These are phyloP conservation scores for Paramecium biaurelia DNA, from an alignment of 73 alveolate genomes.

Conservation along the genomic window DNA sequence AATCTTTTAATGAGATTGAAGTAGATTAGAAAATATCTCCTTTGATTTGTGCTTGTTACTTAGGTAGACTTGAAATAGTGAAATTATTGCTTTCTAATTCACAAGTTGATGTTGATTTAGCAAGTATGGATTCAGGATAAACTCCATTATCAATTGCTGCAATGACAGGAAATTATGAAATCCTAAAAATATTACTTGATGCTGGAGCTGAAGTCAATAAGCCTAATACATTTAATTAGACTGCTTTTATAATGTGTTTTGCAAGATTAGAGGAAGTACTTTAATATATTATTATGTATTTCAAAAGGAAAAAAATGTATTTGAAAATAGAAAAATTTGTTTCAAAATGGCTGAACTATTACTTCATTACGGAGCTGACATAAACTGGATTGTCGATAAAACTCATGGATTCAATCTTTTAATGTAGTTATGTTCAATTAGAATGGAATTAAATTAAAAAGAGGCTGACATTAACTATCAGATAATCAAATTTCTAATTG, in stretches of 20 bases:
- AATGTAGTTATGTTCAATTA: slow-evolving; percentile 74
- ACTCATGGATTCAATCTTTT: slow-evolving; percentile 77
- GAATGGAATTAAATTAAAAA: slow-evolving; percentile 62
- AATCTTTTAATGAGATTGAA: slow-evolving; percentile 72
- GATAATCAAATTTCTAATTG: slow-evolving; percentile 69
- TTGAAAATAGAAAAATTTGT: slow-evolving; percentile 82
- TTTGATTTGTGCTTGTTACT: slow-evolving; percentile 73
- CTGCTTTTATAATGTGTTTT: slow-evolving; percentile 75
- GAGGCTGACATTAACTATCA: slow-evolving; percentile 71
- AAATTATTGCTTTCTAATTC: slow-evolving; percentile 73
- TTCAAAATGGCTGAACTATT: slow-evolving; percentile 79
- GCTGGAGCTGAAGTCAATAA: slow-evolving; percentile 81
- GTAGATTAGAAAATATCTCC: slow-evolving; percentile 80
- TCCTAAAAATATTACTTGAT: slow-evolving; percentile 69
- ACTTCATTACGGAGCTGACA: slow-evolving; percentile 80
- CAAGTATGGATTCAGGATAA: slow-evolving; percentile 73
- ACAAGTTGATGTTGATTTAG: slow-evolving; percentile 73
- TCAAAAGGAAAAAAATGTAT: slow-evolving; percentile 66
- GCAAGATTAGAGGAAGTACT: slow-evolving; percentile 74
- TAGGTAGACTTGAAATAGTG: slow-evolving; percentile 73
- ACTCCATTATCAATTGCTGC: slow-evolving; percentile 80
- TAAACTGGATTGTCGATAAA: slow-evolving; percentile 67
- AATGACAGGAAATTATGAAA: slow-evolving; percentile 79
- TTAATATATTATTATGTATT: background rate
- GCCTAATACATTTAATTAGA: slow-evolving; percentile 63